Percentiles rank a stretch among this genome's conserved stretches.
Evolutionary conservation across 108 stramenopile genomes (phyloP).

Genomic region (Pseudonitzschia pungens): DNA sequence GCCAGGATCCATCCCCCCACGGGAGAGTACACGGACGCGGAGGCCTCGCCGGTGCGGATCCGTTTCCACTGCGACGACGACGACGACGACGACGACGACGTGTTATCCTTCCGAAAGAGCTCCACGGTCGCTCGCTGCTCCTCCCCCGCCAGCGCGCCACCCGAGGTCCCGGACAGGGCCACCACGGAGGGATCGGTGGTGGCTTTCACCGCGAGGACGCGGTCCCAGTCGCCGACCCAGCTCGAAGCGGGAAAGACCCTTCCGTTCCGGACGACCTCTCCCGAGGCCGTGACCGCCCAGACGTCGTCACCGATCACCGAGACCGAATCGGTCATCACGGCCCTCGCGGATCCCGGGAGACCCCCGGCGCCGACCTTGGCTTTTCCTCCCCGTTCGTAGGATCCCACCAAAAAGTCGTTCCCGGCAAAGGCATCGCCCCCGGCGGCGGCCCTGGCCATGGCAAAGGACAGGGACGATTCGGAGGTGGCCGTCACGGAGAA

Average conservation of each 20-base stretch:
- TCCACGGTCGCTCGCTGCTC: constrained; percentile 17
- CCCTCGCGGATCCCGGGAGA: background rate
- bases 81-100: constrained; percentile 22
- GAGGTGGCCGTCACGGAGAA: constrained; percentile 2
- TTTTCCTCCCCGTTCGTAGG: background rate
- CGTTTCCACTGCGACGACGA: constrained; percentile 15
- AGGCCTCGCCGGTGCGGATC: constrained; percentile 8
- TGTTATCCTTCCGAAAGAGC: constrained; percentile 22
- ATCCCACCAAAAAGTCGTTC: constrained; percentile 21
- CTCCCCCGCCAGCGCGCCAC: no score
- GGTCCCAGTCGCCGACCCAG: constrained; percentile 24
- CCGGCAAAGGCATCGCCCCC: constrained; percentile 16
- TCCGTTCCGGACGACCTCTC: constrained; percentile 22
- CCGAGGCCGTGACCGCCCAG: constrained; percentile 22
- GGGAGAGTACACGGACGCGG: constrained; percentile 41
- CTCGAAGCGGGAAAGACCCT: background rate
- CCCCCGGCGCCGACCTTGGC: background rate
- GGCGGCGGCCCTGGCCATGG: constrained; percentile 15
- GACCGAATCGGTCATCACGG: background rate
- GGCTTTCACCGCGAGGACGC: constrained; percentile 18
- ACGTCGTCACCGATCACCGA: background rate
- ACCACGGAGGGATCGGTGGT: constrained; percentile 17
- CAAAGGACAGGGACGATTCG: background rate
- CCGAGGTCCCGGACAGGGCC: constrained; percentile 6
- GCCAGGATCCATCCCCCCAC: constrained; percentile 31